Evolutionary conservation across 345 rosid genomes (phyloP), one percentile per base, ranked within the genome.

Genomic region (Rhodamnia argentea): DNA sequence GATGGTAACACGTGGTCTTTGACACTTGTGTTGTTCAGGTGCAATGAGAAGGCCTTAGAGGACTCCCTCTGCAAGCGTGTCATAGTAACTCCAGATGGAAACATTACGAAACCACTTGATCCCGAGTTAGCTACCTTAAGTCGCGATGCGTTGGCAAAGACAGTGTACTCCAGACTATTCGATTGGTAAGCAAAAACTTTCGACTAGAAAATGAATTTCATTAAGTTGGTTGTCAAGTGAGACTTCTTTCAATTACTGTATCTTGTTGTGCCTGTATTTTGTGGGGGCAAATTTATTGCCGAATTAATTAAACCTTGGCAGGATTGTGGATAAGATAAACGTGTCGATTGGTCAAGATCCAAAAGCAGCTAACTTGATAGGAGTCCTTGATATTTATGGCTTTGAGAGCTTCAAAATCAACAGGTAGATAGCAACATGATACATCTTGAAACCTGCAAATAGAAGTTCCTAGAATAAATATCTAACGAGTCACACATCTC

Each of bases 31-130:
- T 24, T 24, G 40, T 84, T 32, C 85, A 97, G 99, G 89, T 97
- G 99, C 88, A 93, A 97, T 92, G 94, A 94, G 87, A 92, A 92
- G 91, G 94, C 94, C 90, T 90, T 97, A 92, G 99, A 97, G 92
- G 97, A 93, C 92, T 98, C 99, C 60, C 84, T 97, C 89, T 94
- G 96, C 87, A 92, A 96, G 92, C 99, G 99, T 92, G 99, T 96
- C 44, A 97, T 97, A 98, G 99, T 97, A 91, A 97, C 99, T 78
- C 99, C 99, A 87, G 99, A 97, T 89, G 99, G 96, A 94, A 88
- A 96, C 90, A 97, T 97, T 86, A 96, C 98, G 74, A 95, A 96
- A 94, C 93, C 98, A 85, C 98, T 97, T 76, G 99, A 97, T 90
- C 97, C 98, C 82, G 92, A 86, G 84, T 92, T 94, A 89, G 99